Evolutionary conservation across 495 filamentous ascomycete species (phyloP), one percentile per base, ranked within the genome.

Genomic region (Penicillium bovifimosum): DNA sequence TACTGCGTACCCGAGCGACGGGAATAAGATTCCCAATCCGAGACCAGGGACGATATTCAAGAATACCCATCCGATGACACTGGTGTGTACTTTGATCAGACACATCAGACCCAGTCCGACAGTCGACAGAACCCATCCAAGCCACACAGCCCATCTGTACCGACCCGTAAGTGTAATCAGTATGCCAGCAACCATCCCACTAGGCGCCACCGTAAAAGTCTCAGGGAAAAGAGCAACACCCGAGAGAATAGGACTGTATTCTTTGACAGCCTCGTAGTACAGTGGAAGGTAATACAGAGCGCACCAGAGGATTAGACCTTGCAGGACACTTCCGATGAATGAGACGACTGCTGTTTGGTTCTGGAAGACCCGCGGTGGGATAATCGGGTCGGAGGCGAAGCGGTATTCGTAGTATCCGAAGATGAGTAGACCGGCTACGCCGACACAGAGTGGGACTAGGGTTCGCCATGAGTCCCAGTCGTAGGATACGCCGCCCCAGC

Each of bases 381-480:
- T 79, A 35, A 80, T 71, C 0, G 80, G 68, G 9, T 77, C 74
- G 1, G 60, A 43, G 0, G 83, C 71, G 7, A 72, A 58, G 24
- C 58, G 66, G 8, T 56, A 50, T 57, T 86, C 80, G 50, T 77
- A 86, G 14, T 70, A 55, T 16, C 69, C 60, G 29, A 80, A 79
- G 8, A 31, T 57, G 0, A 67, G 33, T 0, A 84, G 41, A n/a
- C 79, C 80, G 1, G 58, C 65, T 0, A 66, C 53, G 6, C 85
- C 83, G 2, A 87, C 36, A 8, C 80, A 50, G 13, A 88, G 61
- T 0, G 85, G 84, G 0, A 80, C 76, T 13, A 86, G 63, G 1
- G 80, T 83, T 20, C 73, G 64, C 69, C 69, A 79, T 11, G 65
- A 71, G 32, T 53, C 41, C 78, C 78, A 81, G 3, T 65, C 38